phyloP scores from a whole-genome alignment of 352 stramenopile species.

The Phytophthora hibernalis region DNA sequence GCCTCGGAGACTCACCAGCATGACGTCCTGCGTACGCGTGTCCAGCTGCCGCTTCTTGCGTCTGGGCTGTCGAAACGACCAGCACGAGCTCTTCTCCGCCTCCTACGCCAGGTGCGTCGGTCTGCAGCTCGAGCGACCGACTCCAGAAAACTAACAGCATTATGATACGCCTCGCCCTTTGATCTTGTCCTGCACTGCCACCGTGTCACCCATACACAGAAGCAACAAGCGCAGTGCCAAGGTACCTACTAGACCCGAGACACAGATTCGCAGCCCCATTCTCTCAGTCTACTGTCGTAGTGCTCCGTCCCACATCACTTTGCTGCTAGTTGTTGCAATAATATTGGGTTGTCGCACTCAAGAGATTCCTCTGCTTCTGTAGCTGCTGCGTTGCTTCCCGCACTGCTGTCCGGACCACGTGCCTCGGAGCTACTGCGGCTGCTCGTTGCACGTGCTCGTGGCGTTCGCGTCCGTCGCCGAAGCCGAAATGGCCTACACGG shows the following conservation, averaged over 20 bases:
- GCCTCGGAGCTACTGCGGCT: conserved; percentile 45
- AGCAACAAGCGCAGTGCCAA: conserved; percentile 29
- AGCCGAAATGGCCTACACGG: background rate
- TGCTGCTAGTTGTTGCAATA: background rate
- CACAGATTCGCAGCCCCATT: background rate
- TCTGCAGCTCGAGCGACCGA: background rate
- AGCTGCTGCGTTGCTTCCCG: conserved; percentile 45
- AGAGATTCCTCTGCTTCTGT: background rate
- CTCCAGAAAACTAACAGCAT: background rate
- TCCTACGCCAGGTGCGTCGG: conserved; percentile 26
- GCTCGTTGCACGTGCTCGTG: conserved; percentile 32
- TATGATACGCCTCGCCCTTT: background rate
- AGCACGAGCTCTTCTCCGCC: conserved; percentile 23
- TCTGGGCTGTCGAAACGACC: conserved; percentile 7
- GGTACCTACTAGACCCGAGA: conserved; percentile 8
- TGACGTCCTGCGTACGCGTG: conserved; percentile 6
- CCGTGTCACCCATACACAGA: conserved; percentile 2
- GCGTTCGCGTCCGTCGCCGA: conserved; percentile 15
- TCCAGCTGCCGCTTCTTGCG: conserved; percentile 24
- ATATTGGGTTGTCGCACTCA: background rate
- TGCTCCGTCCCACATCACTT: too few relatives aligned
- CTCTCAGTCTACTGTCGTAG: background rate
- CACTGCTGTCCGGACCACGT: conserved; percentile 47
- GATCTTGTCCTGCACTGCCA: background rate
- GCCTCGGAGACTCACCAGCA: background rate